Evolutionary conservation across 495 filamentous ascomycete genomes (phyloP).

Genomic region (Chaetomium tenue): DNA sequence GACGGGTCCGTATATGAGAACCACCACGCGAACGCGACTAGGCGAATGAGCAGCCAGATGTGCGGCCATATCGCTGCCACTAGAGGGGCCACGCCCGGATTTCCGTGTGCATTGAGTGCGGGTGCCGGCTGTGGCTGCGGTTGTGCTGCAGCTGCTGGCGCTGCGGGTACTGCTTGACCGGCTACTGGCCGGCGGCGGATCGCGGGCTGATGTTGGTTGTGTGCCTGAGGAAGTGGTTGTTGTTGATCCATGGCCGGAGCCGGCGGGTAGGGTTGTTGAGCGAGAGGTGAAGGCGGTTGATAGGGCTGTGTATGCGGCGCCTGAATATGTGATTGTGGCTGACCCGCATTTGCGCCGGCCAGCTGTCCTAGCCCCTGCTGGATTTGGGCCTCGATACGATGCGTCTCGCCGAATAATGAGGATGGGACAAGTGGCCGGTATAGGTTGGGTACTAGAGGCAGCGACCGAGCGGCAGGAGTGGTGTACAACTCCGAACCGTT

Average conservation of each 20-base stretch:
- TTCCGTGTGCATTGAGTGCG: slow-evolving; percentile 34
- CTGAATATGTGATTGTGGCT: not conserved
- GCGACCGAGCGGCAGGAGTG: slow-evolving; percentile 31
- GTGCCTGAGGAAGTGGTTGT: slow-evolving; percentile 26
- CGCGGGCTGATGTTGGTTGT: slow-evolving; percentile 19
- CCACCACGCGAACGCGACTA: slow-evolving; percentile 76
- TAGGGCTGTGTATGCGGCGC: slow-evolving; percentile 15
- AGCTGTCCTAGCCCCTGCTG: slow-evolving; percentile 17
- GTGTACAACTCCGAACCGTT: slow-evolving; percentile 46
- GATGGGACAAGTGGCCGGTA: slow-evolving; percentile 1
- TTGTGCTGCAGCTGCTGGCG: slow-evolving; percentile 7
- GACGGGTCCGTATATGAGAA: slow-evolving; percentile 68
- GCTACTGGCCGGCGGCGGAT: slow-evolving; percentile 17
- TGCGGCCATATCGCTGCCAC: slow-evolving; percentile 55
- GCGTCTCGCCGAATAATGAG: slow-evolving; percentile 1
- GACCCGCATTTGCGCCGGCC: not conserved
- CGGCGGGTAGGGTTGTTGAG: slow-evolving; percentile 16
- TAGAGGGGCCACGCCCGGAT: slow-evolving; percentile 47
- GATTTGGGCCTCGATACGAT: slow-evolving; percentile 15
- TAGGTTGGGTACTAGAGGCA: not conserved
- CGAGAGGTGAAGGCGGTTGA: not conserved
- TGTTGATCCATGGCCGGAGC: slow-evolving; percentile 7
- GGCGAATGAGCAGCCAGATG: slow-evolving; percentile 74
- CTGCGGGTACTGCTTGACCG: slow-evolving; percentile 1
- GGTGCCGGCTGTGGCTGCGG: slow-evolving; percentile 11